These are phyloP conservation scores for Chamaecrista fasciculata DNA, from an alignment of 306 rosid species.

Conservation along the genomic window DNA sequence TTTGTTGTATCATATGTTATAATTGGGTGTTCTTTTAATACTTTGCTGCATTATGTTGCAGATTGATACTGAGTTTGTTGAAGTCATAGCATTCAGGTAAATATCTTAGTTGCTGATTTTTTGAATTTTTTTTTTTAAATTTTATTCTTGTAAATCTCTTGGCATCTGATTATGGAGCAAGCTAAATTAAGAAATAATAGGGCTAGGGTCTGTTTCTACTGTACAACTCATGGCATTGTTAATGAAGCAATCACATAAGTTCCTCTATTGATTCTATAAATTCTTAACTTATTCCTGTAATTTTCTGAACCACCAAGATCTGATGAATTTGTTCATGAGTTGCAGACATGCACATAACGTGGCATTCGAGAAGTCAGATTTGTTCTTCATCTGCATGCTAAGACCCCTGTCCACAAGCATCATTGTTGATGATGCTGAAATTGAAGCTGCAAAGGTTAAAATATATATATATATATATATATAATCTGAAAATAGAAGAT, in stretches of 20 bases:
- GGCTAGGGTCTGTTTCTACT: background rate
- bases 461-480: too few species aligned
- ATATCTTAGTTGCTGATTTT: background rate
- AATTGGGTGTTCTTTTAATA: slow-evolving; percentile 14
- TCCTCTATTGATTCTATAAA: background rate
- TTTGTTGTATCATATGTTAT: background rate
- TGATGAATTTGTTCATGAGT: slow-evolving; percentile 24
- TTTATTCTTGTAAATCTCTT: too few species aligned
- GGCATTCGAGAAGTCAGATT: slow-evolving; percentile 89
- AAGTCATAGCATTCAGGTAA: slow-evolving; percentile 96
- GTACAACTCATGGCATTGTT: background rate
- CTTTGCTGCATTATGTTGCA: slow-evolving; percentile 42
- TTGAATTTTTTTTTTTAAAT: too few species aligned
- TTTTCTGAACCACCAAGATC: slow-evolving; percentile 1
- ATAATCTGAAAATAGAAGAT: too few species aligned
- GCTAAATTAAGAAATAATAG: background rate
- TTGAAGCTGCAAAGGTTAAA: slow-evolving; percentile 83
- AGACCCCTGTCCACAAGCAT: slow-evolving; percentile 69
- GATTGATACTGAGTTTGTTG: slow-evolving; percentile 84
- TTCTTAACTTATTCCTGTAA: background rate
- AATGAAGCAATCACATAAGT: background rate
- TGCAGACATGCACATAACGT: slow-evolving; percentile 87
- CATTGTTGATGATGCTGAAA: slow-evolving; percentile 71
- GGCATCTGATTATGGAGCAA: background rate
- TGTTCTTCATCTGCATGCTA: slow-evolving; percentile 93